Base-by-base conservation (phyloP, 352 stramenopile genomes). In the Phytophthora sp. region DNA sequence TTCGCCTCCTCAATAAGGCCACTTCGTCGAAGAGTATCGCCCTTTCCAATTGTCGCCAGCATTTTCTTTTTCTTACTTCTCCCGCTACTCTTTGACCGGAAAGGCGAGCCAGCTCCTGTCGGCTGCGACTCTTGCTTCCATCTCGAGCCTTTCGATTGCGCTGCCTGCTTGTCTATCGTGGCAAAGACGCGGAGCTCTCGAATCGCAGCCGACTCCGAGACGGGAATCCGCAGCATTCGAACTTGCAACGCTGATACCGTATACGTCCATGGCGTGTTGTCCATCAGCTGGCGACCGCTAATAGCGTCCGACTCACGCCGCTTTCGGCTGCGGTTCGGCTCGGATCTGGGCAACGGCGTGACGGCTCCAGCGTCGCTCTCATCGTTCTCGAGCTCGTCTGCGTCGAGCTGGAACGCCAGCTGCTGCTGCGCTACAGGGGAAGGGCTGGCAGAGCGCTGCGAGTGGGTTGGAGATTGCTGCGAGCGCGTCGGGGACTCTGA, bases 181-280 rank as follows among this genome's bases (percentile, higher is more conserved):
- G 73, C 76, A 57, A 89, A 91, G 27, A 91, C 72, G 5, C 77
- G 66, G n/a, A 91, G 59, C 35, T 89, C 77, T 13, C 69, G 73
- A 21, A 91, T 76, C 10, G 41, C 46, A n/a, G 42, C 27, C 1
- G 72, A 75, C 35, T 69, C 51, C 3, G 27, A 30, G 8, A 84
- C 46, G 9, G 82, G 79, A 26, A 91, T 70, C 17, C 74, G 71
- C 24, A 91, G 63, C 44, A 66, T 64, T 3, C 82, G 79, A 1
- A 87, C 69, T 17, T 77, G 72, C 38, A 59, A 62, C 11, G 69
- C 69, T 18, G 56, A 58, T 44, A 91, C 62, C 4, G 62, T 66
- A 43, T 78, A 91, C 38, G 59, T 69, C 75, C 79, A 91, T 2
- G 60, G 56, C 4, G 76, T 67, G 20, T 84, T 77, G 48, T 83